Evolutionary conservation across 2,329 filamentous ascomycete genomes (phyloP).

Genomic region (Aschersonia sp.): DNA sequence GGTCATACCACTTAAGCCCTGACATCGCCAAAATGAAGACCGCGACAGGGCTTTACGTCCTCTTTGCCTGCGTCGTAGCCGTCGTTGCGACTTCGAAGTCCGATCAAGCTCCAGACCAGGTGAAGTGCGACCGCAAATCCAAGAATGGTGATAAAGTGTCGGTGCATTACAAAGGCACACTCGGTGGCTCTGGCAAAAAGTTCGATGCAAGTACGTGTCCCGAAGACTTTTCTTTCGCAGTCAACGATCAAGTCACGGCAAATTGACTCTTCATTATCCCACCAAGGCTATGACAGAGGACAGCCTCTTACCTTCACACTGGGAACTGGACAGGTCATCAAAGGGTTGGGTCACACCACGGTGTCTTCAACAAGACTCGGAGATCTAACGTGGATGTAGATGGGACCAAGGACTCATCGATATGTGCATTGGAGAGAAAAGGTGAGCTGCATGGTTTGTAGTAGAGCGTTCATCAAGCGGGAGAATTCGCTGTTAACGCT

Average conservation of each 20-base stretch:
- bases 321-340: constrained; percentile 73
- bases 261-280: not conserved
- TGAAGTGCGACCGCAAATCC: constrained; percentile 69
- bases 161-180: constrained; percentile 81
- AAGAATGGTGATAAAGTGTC: constrained; percentile 62
- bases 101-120: constrained; percentile 56
- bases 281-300: constrained; percentile 55
- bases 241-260: not conserved
- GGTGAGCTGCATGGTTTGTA: constrained; percentile 20
- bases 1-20: no score
- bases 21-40: no score
- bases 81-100: constrained; percentile 22
- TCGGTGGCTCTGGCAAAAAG: constrained; percentile 56
- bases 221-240: not conserved
- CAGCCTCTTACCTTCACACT: constrained; percentile 66
- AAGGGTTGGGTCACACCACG: constrained; percentile 43
- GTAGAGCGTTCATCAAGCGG: not conserved
- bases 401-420: constrained; percentile 85
- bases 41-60: no score
- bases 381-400: constrained; percentile 23
- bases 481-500: constrained; percentile 2
- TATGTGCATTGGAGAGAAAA: constrained; percentile 94
- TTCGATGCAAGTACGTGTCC: constrained; percentile 58
- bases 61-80: no score
- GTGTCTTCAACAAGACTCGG: not conserved